Conservation (phyloP, 2,329 filamentous ascomycete genomes). For the Juglanconis sp. region DNA sequence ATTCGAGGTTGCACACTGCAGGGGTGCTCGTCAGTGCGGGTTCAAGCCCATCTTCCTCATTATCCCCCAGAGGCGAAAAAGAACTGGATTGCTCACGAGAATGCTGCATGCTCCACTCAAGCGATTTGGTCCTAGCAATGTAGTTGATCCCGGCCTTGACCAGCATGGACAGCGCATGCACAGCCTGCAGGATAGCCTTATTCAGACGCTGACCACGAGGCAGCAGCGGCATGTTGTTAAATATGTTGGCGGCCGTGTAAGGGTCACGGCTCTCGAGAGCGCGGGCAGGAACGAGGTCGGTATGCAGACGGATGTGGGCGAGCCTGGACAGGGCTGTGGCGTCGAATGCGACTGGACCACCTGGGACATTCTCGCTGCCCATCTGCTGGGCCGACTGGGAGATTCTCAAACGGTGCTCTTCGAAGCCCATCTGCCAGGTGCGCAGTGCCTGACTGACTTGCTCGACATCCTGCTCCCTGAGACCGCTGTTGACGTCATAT, state of each 20-base stretch:
- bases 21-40: background rate
- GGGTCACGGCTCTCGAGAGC: conserved; percentile 65
- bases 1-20: conserved; percentile 59
- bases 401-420: conserved; percentile 50
- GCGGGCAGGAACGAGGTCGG: conserved; percentile 60
- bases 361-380: conserved; percentile 48
- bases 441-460: conserved; percentile 53
- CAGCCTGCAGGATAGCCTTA: conserved; percentile 63
- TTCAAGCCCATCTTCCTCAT: background rate
- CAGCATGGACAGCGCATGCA: conserved; percentile 65
- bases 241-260: conserved; percentile 56
- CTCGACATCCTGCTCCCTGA: conserved; percentile 54
- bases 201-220: conserved; percentile 58
- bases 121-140: conserved; percentile 57
- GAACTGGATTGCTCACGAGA: conserved; percentile 43
- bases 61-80: background rate
- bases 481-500: conserved; percentile 47
- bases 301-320: conserved; percentile 64
- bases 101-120: conserved; percentile 62
- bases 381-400: conserved; percentile 45
- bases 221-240: conserved; percentile 57
- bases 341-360: conserved; percentile 64
- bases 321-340: conserved; percentile 58
- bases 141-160: conserved; percentile 63
- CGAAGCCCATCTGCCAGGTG: conserved; percentile 58